Evolutionary conservation across 805 yeast species (phyloP).

Genomic region (Spathaspora girioi): DNA sequence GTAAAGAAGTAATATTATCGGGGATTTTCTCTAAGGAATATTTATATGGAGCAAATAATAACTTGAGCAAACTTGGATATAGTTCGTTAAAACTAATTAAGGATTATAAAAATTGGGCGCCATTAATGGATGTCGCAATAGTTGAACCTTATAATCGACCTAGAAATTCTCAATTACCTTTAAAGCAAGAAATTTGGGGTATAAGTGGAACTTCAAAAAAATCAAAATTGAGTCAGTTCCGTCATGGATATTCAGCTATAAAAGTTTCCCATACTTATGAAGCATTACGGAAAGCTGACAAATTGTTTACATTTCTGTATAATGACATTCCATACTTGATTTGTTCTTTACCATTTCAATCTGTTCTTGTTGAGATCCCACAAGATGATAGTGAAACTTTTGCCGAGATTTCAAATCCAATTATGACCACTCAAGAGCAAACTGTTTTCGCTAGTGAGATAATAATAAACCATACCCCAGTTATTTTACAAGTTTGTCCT

Average conservation of each 20-base stretch:
- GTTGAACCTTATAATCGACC: conserved; percentile 21
- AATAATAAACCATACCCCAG: conserved; percentile 8
- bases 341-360: conserved; percentile 36
- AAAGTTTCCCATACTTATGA: conserved; percentile 24
- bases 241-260: conserved; percentile 27
- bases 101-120: conserved; percentile 46
- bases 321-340: conserved; percentile 21
- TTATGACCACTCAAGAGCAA: conserved; percentile 9
- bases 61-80: conserved; percentile 12
- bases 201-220: conserved; percentile 34
- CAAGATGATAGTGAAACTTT: conserved; percentile 14
- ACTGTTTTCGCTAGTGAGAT: conserved; percentile 15
- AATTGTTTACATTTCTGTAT: conserved; percentile 14
- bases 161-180: conserved; percentile 11
- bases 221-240: conserved; percentile 28
- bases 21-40: conserved; percentile 17
- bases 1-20: conserved; percentile 30
- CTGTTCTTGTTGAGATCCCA: conserved; percentile 31
- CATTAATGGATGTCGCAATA: conserved; percentile 38
- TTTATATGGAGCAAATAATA: not conserved
- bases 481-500: conserved; percentile 25
- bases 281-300: conserved; percentile 26
- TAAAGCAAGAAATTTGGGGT: conserved; percentile 42
- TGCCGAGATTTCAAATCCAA: conserved; percentile 21
- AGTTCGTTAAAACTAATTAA: conserved; percentile 20